These are phyloP conservation scores for Fusarium phyllophilum DNA, from an alignment of 2,329 filamentous ascomycete species.

Conservation along the genomic window DNA sequence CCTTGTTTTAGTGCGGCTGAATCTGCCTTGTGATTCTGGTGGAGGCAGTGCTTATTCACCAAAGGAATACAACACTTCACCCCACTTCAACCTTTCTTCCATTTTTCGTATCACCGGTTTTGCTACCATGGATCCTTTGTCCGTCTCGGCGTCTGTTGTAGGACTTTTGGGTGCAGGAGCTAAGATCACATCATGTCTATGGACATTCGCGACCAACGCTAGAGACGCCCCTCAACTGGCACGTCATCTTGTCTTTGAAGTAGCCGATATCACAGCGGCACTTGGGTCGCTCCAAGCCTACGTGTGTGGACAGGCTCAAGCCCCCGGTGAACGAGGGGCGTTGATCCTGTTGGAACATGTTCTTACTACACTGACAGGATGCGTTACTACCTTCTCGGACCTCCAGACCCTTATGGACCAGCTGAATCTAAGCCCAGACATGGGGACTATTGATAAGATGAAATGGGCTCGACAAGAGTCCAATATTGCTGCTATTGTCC, in stretches of 20 bases:
- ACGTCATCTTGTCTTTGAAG: neutral
- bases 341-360: neutral
- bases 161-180: neutral
- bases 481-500: fast-evolving
- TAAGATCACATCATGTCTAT: neutral
- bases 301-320: neutral
- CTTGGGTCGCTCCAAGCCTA: neutral
- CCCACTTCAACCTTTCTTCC: neutral
- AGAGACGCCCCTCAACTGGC: neutral
- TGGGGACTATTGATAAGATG: neutral
- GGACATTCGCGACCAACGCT: neutral
- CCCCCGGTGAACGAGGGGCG: neutral
- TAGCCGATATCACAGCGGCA: neutral
- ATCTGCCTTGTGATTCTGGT: neutral
- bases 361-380: neutral
- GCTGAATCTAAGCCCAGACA: neutral
- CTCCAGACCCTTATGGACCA: neutral
- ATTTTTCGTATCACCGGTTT: fast-evolving
- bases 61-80: neutral
- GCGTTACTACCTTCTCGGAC: neutral
- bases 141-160: neutral
- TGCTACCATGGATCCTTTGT: neutral
- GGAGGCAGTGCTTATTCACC: neutral
- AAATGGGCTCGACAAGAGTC: neutral
- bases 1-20: neutral